Percentiles rank a stretch among this genome's conserved stretches.
Evolutionary conservation across 2,329 filamentous ascomycete genomes (phyloP).

Genomic region (Pyrenochaeta sp.): DNA sequence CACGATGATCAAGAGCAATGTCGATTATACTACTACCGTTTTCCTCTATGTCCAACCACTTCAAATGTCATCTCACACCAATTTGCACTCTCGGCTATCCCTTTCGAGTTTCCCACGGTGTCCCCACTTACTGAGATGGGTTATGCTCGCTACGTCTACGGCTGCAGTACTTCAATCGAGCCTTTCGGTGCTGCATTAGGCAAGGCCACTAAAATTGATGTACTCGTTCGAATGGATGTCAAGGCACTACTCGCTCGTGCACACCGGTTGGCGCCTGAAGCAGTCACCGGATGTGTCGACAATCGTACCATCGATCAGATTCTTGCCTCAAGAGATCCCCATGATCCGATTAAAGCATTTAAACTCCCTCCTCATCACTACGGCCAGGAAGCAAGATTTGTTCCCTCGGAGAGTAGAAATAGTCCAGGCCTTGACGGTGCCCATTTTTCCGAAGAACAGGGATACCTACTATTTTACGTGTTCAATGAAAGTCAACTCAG

Average conservation of each 20-base stretch:
- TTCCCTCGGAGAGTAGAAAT: constrained; percentile 51
- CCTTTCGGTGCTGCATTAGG: constrained; percentile 69
- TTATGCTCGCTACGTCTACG: constrained; percentile 69
- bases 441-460: constrained; percentile 65
- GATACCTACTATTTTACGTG: constrained; percentile 73
- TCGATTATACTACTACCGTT: constrained; percentile 74
- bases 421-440: constrained; percentile 3
- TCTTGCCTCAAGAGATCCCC: constrained; percentile 46
- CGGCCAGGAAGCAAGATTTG: constrained; percentile 73
- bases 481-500: constrained; percentile 74
- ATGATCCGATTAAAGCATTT: constrained; percentile 70
- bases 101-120: constrained; percentile 74
- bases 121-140: constrained; percentile 65
- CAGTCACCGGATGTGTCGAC: constrained; percentile 70
- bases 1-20: constrained; percentile 69
- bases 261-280: constrained; percentile 53
- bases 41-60: constrained; percentile 54
- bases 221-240: constrained; percentile 69
- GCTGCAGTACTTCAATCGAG: constrained; percentile 67
- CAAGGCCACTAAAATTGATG: constrained; percentile 71
- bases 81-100: constrained; percentile 70
- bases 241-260: constrained; percentile 63
- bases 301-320: constrained; percentile 63
- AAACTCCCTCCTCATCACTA: constrained; percentile 67
- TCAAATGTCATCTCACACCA: constrained; percentile 64